phyloP scores from a whole-genome alignment of 176 grass and related monocot genomes.

The Musa itinerans region DNA sequence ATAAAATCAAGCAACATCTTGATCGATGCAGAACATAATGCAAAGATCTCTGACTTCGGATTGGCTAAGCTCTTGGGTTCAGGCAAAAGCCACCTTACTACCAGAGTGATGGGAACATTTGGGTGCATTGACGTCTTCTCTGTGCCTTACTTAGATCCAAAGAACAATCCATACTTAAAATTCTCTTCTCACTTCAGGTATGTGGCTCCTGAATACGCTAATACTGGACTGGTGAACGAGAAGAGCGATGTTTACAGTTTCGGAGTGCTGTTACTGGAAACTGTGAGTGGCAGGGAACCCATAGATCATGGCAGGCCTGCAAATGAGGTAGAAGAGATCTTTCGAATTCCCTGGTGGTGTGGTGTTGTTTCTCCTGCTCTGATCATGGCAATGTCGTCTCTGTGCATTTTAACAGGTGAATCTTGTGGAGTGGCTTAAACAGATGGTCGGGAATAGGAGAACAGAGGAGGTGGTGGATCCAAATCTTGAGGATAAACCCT shows the following conservation, averaged over 20 bases:
- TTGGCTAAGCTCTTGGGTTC: constrained; percentile 90
- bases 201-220: constrained; percentile 91
- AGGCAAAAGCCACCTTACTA: constrained; percentile 76
- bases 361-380: too few relatives aligned
- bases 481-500: constrained; percentile 50
- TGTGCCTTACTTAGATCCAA: too few relatives aligned
- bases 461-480: constrained; percentile 81
- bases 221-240: constrained; percentile 87
- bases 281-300: constrained; percentile 70
- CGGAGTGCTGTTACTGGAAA: constrained; percentile 86
- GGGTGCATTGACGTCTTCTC: constrained; percentile 34
- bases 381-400: too few relatives aligned
- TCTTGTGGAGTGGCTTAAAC: constrained; percentile 93
- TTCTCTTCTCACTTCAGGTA: constrained; percentile 37
- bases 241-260: constrained; percentile 98
- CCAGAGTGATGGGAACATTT: constrained; percentile 98
- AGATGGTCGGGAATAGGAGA: constrained; percentile 66
- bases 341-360: background rate
- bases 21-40: constrained; percentile 72
- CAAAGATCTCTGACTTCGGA: constrained; percentile 95
- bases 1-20: constrained; percentile 98
- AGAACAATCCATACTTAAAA: too few relatives aligned
- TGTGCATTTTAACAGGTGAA: constrained; percentile 41
- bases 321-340: constrained; percentile 41
- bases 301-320: constrained; percentile 71